Conservation (phyloP, 2,329 filamentous ascomycete species). For the Neonectria faginata region DNA sequence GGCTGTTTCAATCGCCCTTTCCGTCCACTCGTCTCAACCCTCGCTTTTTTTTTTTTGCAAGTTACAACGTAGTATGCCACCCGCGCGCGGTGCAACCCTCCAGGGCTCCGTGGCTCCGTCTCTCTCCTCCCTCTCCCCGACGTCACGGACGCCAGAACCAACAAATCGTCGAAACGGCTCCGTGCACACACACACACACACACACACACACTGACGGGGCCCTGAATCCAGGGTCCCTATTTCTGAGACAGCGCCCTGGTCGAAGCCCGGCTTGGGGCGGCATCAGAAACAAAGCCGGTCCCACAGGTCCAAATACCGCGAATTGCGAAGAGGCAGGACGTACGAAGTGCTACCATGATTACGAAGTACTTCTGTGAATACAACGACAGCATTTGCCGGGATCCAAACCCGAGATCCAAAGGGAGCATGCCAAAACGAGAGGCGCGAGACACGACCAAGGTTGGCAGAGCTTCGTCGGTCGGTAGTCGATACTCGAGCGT, state of each 20-base stretch:
- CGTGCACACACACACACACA: conserved; percentile 20
- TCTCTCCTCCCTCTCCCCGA: conserved; percentile 18
- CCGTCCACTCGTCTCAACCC: conserved; percentile 25
- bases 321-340: conserved; percentile 28
- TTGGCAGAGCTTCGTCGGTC: conserved; percentile 1
- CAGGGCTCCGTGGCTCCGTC: conserved; percentile 9
- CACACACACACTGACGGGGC: conserved; percentile 17
- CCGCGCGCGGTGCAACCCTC: conserved; percentile 15
- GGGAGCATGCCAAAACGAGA: conserved; percentile 16
- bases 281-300: conserved; percentile 40
- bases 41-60: neutral
- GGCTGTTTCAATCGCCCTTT: conserved; percentile 34
- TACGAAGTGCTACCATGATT: neutral
- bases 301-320: conserved; percentile 28
- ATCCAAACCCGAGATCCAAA: conserved; percentile 25
- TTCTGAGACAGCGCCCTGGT: conserved; percentile 41
- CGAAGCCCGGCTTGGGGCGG: conserved; percentile 33
- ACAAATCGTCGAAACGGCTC: conserved; percentile 29
- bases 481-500: conserved; percentile 19
- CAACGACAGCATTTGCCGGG: conserved; percentile 9
- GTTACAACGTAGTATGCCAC: conserved; percentile 2
- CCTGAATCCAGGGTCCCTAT: conserved; percentile 40
- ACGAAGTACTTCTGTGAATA: too few relatives aligned
- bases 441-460: conserved; percentile 27
- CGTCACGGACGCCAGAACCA: conserved; percentile 21